Percentiles rank a stretch among this genome's conserved stretches.
Conservation (phyloP, 805 yeast species). For the Yamadazyma takamatsuzukensis region DNA sequence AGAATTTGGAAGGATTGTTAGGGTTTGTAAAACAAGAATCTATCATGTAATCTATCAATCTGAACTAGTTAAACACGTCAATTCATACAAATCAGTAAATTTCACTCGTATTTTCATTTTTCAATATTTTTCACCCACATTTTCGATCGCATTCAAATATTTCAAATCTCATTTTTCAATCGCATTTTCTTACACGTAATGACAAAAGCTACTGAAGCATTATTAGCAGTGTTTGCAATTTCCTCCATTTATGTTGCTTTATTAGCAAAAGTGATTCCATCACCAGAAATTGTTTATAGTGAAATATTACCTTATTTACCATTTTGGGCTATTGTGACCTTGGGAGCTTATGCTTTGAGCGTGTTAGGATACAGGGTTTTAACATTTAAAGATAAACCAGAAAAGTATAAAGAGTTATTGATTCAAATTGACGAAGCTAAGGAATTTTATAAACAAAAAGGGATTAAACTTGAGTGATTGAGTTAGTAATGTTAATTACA, state of each 20-base stretch:
- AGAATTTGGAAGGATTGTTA: constrained; percentile 24
- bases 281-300: constrained; percentile 41
- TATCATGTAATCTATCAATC: constrained; percentile 7
- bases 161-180: too few species aligned
- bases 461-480: constrained; percentile 54
- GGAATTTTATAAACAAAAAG: constrained; percentile 50
- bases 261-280: constrained; percentile 51
- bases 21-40: constrained; percentile 39
- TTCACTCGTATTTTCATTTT: not conserved
- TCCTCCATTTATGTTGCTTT: constrained; percentile 53
- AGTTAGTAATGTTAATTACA: too few species aligned
- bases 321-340: constrained; percentile 64
- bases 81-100: not conserved
- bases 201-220: constrained; percentile 69
- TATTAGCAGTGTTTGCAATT: constrained; percentile 41
- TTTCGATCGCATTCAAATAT: not conserved
- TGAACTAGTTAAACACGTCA: constrained; percentile 4
- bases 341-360: constrained; percentile 66
- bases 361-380: constrained; percentile 66
- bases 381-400: constrained; percentile 69
- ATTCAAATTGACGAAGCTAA: constrained; percentile 61
- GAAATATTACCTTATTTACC: constrained; percentile 66
- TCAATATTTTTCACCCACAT: too few species aligned
- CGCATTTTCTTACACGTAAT: constrained; percentile 21
- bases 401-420: constrained; percentile 59